Base-by-base conservation (phyloP, 176 grass and related monocot genomes). In the Juncus effusus region DNA sequence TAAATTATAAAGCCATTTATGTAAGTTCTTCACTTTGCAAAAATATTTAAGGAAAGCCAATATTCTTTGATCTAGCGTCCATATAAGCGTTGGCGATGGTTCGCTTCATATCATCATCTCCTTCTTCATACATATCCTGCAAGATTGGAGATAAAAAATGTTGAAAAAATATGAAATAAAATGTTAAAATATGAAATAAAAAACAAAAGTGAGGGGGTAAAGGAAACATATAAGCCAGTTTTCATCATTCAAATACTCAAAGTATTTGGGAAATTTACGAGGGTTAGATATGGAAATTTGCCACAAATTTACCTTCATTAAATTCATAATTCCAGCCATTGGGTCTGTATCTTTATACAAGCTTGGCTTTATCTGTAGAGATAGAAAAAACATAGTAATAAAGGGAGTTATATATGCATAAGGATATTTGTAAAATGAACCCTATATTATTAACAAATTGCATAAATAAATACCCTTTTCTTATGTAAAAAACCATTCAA, bases 241-340 rank as follows among this genome's bases (percentile, higher is more conserved):
- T 13, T n/a, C 11, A 42, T 13, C 12, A 38, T 54, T 59, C 7
- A 56, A 47, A 12, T 19, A 2, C 56, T 10, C 0, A 16, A 5
- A 13, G 19, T 0, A 28, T 28, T 28, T 28, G 3, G 10, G 13
- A 3, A 36, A 6, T 3, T 3, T 28, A 28, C 19, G 19, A 28
- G 19, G 19, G 19, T 28, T 28, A 28, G 19, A 28, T 28, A 28
- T 28, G 19, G 0, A 28, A 28, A 28, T 1, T 28, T 28, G 19
- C 19, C 19, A 28, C 0, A 28, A 28, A 10, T 41, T 36, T 80
- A 88, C 92, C 87, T 96, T 96, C 87, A 96, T 91, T 42, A 96
- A 82, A 78, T 96, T 77, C 87, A 96, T 91, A 14, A 91, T 86
- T 71, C 92, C 92, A 10, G 92, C 81, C 92, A 96, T 96, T 3